These are phyloP conservation scores for Nannochloropsis salina DNA, from an alignment of 108 stramenopile species.

Conservation along the genomic window DNA sequence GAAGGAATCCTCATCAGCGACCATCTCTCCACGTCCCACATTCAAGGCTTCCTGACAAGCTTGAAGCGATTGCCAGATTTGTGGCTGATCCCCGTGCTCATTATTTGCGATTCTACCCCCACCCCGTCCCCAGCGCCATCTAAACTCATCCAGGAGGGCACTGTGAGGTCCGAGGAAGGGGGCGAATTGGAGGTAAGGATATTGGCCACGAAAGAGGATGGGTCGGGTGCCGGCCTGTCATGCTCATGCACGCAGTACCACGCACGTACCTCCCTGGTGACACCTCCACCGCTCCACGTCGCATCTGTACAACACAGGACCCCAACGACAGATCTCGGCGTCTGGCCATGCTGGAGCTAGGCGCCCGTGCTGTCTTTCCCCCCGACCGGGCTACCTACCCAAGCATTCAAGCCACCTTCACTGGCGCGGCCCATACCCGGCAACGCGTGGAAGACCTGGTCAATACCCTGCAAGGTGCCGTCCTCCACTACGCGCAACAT, in stretches of 20 bases:
- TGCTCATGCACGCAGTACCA: too few relatives aligned
- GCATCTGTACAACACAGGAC: too few relatives aligned
- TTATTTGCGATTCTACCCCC: not conserved
- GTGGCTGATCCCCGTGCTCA: not conserved
- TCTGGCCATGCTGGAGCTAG: not conserved
- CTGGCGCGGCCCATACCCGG: not conserved
- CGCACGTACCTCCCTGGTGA: too few relatives aligned
- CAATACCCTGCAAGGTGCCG: not conserved
- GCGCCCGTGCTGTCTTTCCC: not conserved
- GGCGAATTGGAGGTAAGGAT: too few relatives aligned
- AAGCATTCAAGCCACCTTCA: not conserved
- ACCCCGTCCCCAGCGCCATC: too few relatives aligned
- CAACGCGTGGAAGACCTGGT: not conserved
- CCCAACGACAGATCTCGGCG: too few relatives aligned
- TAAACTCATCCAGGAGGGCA: too few relatives aligned
- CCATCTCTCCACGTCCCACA: not conserved
- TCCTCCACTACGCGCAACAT: not conserved
- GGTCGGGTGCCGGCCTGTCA: too few relatives aligned
- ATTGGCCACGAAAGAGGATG: too few relatives aligned
- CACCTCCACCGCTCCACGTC: too few relatives aligned
- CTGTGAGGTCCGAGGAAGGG: too few relatives aligned
- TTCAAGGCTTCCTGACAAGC: not conserved
- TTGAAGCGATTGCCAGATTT: constrained; percentile 4
- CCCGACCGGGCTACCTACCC: not conserved
- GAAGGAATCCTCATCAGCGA: not conserved